phyloP scores from a whole-genome alignment of 2,329 filamentous ascomycete species.

The Rosellinia necatrix region DNA sequence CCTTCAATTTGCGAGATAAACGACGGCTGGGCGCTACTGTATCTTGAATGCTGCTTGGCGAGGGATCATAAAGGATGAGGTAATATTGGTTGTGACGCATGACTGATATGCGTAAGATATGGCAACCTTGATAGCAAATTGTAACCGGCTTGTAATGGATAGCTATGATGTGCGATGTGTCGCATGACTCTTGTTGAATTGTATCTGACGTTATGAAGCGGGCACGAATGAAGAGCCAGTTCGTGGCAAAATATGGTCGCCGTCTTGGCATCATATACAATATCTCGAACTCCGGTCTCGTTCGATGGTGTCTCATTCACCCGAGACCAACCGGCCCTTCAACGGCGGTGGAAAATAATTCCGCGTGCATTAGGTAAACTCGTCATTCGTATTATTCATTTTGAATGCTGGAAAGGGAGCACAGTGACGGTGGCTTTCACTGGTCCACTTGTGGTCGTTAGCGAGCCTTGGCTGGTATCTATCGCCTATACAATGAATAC shows the following conservation, averaged over 20 bases:
- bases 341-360: background rate
- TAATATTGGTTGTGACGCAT: background rate
- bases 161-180: background rate
- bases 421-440: background rate
- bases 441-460: constrained; percentile 2
- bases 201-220: background rate
- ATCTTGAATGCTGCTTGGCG: constrained; percentile 13
- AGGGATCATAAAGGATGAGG: background rate
- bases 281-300: background rate
- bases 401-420: background rate
- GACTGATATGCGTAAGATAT: constrained; percentile 1
- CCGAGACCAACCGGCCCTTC: background rate
- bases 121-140: background rate
- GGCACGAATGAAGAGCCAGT: background rate
- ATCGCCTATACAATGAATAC: too few species aligned
- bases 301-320: background rate
- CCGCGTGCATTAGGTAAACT: background rate
- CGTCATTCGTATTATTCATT: background rate
- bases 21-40: background rate
- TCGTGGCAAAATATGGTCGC: background rate
- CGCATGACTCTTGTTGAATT: background rate
- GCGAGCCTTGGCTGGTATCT: constrained; percentile 6
- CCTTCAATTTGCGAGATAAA: constrained; percentile 1
- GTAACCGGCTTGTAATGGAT: background rate
- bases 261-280: constrained; percentile 13